Base-by-base conservation (phyloP, 805 yeast species). In the Kazachstania taianensis region DNA sequence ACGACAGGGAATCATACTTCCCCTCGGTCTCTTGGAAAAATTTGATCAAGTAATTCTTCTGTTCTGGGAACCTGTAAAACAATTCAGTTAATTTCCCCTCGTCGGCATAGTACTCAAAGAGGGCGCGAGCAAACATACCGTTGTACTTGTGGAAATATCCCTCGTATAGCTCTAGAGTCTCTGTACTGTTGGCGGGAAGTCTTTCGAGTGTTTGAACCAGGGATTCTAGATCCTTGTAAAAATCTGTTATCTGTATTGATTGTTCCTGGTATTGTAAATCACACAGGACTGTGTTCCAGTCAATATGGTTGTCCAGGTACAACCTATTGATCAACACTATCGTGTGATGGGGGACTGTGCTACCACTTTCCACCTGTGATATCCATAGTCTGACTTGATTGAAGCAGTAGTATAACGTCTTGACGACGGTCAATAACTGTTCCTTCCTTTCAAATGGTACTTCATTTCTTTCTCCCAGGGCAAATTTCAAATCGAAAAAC, bases 221-320 rank as follows among this genome's bases (percentile, higher is more conserved):
- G 1, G 87, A 74, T 23, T 71, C 62, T 46, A 78, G 67, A 51
- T 86, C 94, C 13, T 62, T 54, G 55, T 77, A 81, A 18, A 66
- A 62, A 43, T 82, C 94, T 0, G 85, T 73, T 20, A 85, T 65
- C 6, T 60, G 58, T 16, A 81, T 52, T 0, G 87, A 81, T 18
- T 73, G 74, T 6, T 64, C 61, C 26, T 67, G 65, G 32, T 71
- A 61, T 6, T 69, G 68, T 37, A 71, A 53, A n/a, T 63, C 50
- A 9, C 78, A 66, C 38, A 84, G 57, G 3, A 69, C 63, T 16
- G 64, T 60, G 9, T 80, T 72, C 95, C 95, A 86, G 20, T 39
- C 43, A 20, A 45, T 28, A 32, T 55, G 58, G 23, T 53, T 54
- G 1, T 48, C 45, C 5, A 42, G 22, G 35, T 42, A 57, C 9